Base-by-base conservation (phyloP, 2,329 filamentous ascomycete genomes). In the Fusarium sp. region DNA sequence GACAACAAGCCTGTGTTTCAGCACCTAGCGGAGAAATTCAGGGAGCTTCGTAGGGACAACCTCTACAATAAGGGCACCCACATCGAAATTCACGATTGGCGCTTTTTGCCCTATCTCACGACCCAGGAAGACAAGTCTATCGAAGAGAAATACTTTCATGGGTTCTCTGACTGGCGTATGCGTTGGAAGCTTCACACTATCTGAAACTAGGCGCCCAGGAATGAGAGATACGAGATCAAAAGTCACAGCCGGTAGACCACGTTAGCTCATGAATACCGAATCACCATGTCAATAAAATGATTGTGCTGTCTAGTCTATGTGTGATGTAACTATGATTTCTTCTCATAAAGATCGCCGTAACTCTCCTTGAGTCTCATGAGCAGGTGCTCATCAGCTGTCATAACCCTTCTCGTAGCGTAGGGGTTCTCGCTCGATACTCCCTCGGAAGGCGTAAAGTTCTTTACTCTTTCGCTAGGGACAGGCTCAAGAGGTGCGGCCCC, bases 321-420 rank as follows among this genome's bases (percentile, higher is more conserved):
- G 45, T 29, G 20, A 20, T 60, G 31, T 49, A 17, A 18, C 46
- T 76, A 68, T 36, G 75, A 70, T 58, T 83, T 79, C 27, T 85
- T 81, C 36, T 83, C 79, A 75, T 91, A 91, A 73, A 91, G 68
- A 27, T 85, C 82, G 13, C 86, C 76, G 76, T 92, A 92, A 13
- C 85, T 91, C 25, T 86, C 89, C 68, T 83, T 86, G 57, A 92
- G 79, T 60, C 90, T 83, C 84, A 89, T 89, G 71, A 86, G 84
- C 62, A 92, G 78, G 79, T 92, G 90, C 78, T 92, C 88, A 72
- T 87, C 84, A 4, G 90, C 90, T 3, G 90, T 92, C 77, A 92
- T 80, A 4, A 89, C 86, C 78, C 86, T 88, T 55, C 84, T 84
- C 73, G 86, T 84, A 1, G 84, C 84, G 74, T 87, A 85, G 4